A percentile compares a stretch with the other conserved stretches of the same genome.
phyloP scores from a whole-genome alignment of 805 yeast species.

The Candida dendrica region DNA sequence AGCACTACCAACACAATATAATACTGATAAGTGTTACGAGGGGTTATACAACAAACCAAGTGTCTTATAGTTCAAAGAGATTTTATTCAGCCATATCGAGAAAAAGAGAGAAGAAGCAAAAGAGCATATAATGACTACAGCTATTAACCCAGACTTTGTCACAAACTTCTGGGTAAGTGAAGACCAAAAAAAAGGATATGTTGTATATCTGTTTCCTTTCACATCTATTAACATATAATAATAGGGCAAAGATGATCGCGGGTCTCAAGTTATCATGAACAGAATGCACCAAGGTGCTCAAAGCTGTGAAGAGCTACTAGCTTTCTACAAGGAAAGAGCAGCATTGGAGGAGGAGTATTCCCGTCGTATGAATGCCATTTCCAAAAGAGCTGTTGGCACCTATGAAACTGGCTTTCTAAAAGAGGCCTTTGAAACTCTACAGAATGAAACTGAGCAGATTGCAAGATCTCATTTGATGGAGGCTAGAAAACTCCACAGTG shows the following conservation, averaged over 20 bases:
- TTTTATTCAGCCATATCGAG: too few species aligned
- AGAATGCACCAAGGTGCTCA: slow-evolving; percentile 53
- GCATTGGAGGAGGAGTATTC: slow-evolving; percentile 71
- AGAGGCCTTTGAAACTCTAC: slow-evolving; percentile 50
- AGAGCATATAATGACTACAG: slow-evolving; percentile 10
- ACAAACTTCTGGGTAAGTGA: slow-evolving; percentile 41
- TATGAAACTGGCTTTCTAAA: slow-evolving; percentile 54
- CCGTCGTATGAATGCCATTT: slow-evolving; percentile 42
- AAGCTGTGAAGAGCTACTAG: slow-evolving; percentile 45
- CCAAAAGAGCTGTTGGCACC: slow-evolving; percentile 44
- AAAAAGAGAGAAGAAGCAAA: too few species aligned
- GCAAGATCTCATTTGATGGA: slow-evolving; percentile 48
- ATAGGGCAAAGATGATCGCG: slow-evolving; percentile 56
- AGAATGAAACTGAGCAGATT: slow-evolving; percentile 52
- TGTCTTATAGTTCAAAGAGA: too few species aligned
- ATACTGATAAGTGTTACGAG: too few species aligned
- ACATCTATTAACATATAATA: too few species aligned
- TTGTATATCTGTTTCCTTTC: background rate
- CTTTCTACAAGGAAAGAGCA: slow-evolving; percentile 47
- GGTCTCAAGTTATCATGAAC: slow-evolving; percentile 46
- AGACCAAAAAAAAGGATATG: background rate
- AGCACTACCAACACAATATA: too few species aligned
- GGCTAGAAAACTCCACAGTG: slow-evolving; percentile 41
- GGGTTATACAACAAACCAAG: too few species aligned
- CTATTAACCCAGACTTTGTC: slow-evolving; percentile 26